A percentile compares a stretch with the other conserved stretches of the same genome.
phyloP scores from a whole-genome alignment of 805 yeast genomes.

The Cyberlindnera americana region DNA sequence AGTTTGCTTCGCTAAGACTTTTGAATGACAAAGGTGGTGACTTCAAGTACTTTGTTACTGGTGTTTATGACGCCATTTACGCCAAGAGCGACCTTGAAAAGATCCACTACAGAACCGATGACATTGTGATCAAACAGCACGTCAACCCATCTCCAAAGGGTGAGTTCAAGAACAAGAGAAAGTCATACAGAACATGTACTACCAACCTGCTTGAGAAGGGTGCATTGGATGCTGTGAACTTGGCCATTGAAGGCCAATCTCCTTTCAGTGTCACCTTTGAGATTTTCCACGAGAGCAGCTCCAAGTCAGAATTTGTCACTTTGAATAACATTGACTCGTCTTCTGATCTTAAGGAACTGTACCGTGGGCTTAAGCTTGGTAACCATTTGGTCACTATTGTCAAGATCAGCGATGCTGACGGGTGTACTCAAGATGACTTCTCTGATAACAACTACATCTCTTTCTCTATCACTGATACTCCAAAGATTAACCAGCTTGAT shows the following conservation, averaged over 20 bases:
- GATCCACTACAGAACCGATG: slow-evolving; percentile 28
- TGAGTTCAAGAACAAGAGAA: slow-evolving; percentile 43
- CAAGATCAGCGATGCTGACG: slow-evolving; percentile 62
- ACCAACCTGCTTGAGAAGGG: slow-evolving; percentile 34
- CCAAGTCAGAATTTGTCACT: slow-evolving; percentile 44
- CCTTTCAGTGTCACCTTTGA: slow-evolving; percentile 61
- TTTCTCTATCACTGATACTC: slow-evolving; percentile 71
- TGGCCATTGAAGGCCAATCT: slow-evolving; percentile 52
- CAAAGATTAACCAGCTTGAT: slow-evolving; percentile 52
- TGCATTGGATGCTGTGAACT: slow-evolving; percentile 46
- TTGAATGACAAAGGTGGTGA: slow-evolving; percentile 50
- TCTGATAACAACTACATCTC: slow-evolving; percentile 41
- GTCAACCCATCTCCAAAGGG: slow-evolving; percentile 65
- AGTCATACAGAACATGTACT: slow-evolving; percentile 48
- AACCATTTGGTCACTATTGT: slow-evolving; percentile 58
- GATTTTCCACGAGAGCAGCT: slow-evolving; percentile 57
- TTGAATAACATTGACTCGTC: slow-evolving; percentile 40
- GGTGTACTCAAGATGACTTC: slow-evolving; percentile 54
- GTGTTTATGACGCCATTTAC: slow-evolving; percentile 65
- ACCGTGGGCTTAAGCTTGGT: slow-evolving; percentile 61
- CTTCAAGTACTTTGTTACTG: slow-evolving; percentile 57
- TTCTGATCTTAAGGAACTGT: slow-evolving; percentile 41
- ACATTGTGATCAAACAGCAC: slow-evolving; percentile 42
- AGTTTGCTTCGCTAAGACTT: slow-evolving; percentile 44
- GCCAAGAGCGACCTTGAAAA: slow-evolving; percentile 35